phyloP scores from a whole-genome alignment of 495 filamentous ascomycete species.

The Hyphodiscus hymeniophilus region DNA sequence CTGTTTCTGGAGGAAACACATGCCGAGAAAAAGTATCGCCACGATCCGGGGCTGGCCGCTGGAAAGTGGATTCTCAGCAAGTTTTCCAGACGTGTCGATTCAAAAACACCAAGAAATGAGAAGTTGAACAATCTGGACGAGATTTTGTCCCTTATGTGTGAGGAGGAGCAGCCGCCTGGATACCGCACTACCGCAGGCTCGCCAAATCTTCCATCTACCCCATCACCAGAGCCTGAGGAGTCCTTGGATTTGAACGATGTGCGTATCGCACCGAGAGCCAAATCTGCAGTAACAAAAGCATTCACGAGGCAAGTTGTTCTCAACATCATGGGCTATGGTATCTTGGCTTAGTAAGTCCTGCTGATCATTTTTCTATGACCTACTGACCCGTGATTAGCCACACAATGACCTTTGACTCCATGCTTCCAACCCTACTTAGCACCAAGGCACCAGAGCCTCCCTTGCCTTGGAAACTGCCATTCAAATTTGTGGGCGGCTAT shows the following conservation, averaged over 20 bases:
- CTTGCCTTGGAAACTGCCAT: slow-evolving; percentile 48
- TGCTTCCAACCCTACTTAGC: slow-evolving; percentile 87
- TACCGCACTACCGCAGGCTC: slow-evolving; percentile 54
- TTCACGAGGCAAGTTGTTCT: slow-evolving; percentile 78
- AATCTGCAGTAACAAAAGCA: slow-evolving; percentile 33
- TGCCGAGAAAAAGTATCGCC: slow-evolving; percentile 65
- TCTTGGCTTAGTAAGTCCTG: slow-evolving; percentile 86
- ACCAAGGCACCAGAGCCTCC: slow-evolving; percentile 47
- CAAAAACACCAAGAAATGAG: slow-evolving; percentile 16
- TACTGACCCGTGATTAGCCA: slow-evolving; percentile 29
- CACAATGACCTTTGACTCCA: slow-evolving; percentile 90
- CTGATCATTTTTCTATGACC: slow-evolving; percentile 1
- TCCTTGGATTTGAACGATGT: slow-evolving; percentile 16
- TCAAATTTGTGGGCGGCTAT: slow-evolving; percentile 85
- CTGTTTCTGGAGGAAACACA: slow-evolving; percentile 96
- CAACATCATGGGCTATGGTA: slow-evolving; percentile 81
- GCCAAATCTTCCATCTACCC: slow-evolving; percentile 39
- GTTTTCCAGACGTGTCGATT: slow-evolving; percentile 11
- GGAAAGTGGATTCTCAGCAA: slow-evolving; percentile 61
- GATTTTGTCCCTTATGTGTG: slow-evolving; percentile 32
- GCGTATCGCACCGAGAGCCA: not conserved
- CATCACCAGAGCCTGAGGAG: slow-evolving; percentile 16
- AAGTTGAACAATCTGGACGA: slow-evolving; percentile 31
- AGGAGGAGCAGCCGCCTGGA: slow-evolving; percentile 29
- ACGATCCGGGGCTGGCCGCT: slow-evolving; percentile 67